Conservation (phyloP, 805 yeast species). For the Saccharomycopsis vini region DNA sequence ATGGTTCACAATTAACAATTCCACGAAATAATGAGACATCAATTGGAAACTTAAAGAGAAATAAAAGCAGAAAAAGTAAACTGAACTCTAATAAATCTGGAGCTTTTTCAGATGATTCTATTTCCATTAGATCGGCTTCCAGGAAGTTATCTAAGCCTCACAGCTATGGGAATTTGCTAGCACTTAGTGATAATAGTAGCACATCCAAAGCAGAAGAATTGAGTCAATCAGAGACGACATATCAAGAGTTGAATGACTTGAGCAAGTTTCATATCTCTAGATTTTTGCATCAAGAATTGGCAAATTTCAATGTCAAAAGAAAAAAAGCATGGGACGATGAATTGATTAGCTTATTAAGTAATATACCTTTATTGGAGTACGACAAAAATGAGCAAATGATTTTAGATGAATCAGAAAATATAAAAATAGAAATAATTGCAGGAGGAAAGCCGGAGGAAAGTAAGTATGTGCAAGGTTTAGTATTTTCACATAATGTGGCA, state of each 20-base stretch:
- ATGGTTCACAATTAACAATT: background rate
- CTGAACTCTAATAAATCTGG: background rate
- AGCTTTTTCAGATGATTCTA: background rate
- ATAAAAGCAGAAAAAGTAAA: background rate
- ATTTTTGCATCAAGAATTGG: slow-evolving; percentile 13
- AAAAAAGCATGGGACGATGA: slow-evolving; percentile 46
- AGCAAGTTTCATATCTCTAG: slow-evolving; percentile 1
- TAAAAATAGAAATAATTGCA: slow-evolving; percentile 74
- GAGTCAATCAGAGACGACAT: slow-evolving; percentile 1
- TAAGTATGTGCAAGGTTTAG: slow-evolving; percentile 61
- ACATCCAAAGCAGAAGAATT: no score
- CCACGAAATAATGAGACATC: background rate
- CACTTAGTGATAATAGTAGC: background rate
- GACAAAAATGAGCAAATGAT: slow-evolving; percentile 49
- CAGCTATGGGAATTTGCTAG: background rate
- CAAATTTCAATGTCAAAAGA: slow-evolving; percentile 12
- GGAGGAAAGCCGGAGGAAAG: slow-evolving; percentile 67
- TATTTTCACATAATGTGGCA: slow-evolving; percentile 78
- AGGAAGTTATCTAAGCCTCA: background rate
- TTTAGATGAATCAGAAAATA: slow-evolving; percentile 78
- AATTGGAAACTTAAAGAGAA: background rate
- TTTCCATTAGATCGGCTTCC: background rate
- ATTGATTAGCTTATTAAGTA: slow-evolving; percentile 41
- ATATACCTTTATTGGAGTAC: slow-evolving; percentile 50
- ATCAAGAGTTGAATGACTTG: slow-evolving; percentile 8